Evolutionary conservation across 805 yeast species (phyloP), one percentile per base, ranked within the genome.

Genomic region (Sungouiozyma intestinalis): DNA sequence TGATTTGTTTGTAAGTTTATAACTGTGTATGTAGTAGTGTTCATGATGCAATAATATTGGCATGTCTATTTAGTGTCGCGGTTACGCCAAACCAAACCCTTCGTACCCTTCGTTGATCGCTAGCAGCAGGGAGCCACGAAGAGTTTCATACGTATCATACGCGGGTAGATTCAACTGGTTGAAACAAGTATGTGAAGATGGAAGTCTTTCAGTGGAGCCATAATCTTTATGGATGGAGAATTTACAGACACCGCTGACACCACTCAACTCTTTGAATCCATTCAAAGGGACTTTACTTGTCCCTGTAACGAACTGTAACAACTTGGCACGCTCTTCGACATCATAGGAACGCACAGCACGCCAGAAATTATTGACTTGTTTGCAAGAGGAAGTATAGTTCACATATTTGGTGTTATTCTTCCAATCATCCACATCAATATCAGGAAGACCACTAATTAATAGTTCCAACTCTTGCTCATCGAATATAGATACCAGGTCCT

Each of bases 301-400:
- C 46, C 99, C 99, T 0, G 99, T 92, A 1, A 94, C 90, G 68
- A 92, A 92, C 59, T 92, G 99, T 45, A 92, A 67, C 49, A 92
- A 66, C 57, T 87, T 88, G 7, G 98, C 99, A 39, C 95, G 72
- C 58, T 92, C 97, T 59, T 92, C 98, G 15, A 74, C 75, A 54
- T 86, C 96, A 64, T 92, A 92, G 1, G 97, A 85, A 53, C 86
- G 77, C 13, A 92, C 96, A 1, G 97, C 95, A 57, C 97, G 72
- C 99, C 99, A 92, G 65, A 92, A 92, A 85, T 97, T 90, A 56
- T 82, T 87, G 43, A 92, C 80, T 57, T 88, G 97, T 24, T 85
- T 78, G 2, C 94, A 84, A 2, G 84, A 72, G 1, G 88, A 72
- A 0, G 86, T 74, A 60, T 90, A 92, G 57, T 87, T 90, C 38